A percentile compares a stretch with the other conserved stretches of the same genome.
These are phyloP conservation scores for Aspergillus tubingensis DNA, from an alignment of 2,329 filamentous ascomycete genomes.

Conservation along the genomic window DNA sequence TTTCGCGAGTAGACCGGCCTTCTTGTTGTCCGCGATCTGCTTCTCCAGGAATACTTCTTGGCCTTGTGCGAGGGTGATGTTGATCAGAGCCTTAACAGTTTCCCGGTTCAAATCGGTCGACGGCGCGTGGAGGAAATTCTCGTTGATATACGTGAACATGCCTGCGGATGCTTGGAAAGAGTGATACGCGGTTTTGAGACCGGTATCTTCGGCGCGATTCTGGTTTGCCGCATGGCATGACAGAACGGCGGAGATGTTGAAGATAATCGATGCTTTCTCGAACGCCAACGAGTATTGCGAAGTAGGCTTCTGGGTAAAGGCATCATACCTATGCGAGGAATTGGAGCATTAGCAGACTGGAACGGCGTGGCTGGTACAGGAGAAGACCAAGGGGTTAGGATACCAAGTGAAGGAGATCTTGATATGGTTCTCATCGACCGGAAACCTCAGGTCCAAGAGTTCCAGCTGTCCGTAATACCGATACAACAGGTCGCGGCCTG, in stretches of 20 bases:
- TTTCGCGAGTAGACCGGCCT: slow-evolving; percentile 87
- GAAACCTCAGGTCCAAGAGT: slow-evolving; percentile 88
- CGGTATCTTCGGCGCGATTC: slow-evolving; percentile 85
- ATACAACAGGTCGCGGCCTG: slow-evolving; percentile 89
- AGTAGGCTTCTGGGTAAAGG: slow-evolving; percentile 98
- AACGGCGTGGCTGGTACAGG: neutral
- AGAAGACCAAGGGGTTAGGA: neutral
- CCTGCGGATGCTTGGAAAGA: slow-evolving; percentile 97
- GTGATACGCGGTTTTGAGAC: slow-evolving; percentile 94
- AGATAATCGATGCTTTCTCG: slow-evolving; percentile 98
- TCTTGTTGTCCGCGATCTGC: slow-evolving; percentile 89
- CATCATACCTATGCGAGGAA: slow-evolving; percentile 77
- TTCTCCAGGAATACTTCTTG: slow-evolving; percentile 98
- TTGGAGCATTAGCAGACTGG: slow-evolving; percentile 5
- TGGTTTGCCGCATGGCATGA: slow-evolving; percentile 95
- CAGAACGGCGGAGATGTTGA: slow-evolving; percentile 96
- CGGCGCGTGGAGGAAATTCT: slow-evolving; percentile 96
- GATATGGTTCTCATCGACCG: slow-evolving; percentile 97
- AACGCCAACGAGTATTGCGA: slow-evolving; percentile 95
- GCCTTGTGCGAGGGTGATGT: slow-evolving; percentile 89
- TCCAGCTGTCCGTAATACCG: slow-evolving; percentile 98
- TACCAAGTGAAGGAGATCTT: slow-evolving; percentile 99
- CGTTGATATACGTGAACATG: slow-evolving; percentile 99
- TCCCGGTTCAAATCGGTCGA: slow-evolving; percentile 95
- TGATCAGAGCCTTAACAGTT: slow-evolving; percentile 91